Conservation (phyloP, 106 monocot species). For the Amphibolis antarctica region DNA sequence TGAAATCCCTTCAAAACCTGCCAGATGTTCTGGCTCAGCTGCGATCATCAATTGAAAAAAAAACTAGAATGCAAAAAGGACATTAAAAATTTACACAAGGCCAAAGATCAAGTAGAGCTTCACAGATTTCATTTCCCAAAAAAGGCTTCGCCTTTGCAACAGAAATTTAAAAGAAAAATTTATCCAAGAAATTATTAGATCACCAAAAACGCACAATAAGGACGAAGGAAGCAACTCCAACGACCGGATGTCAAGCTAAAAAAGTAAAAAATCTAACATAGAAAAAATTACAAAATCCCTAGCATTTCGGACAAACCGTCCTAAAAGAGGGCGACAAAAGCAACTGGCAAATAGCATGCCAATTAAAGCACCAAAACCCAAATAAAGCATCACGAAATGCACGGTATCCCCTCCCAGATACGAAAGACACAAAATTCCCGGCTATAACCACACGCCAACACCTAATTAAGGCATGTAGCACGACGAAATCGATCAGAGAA, state of each 20-base stretch:
- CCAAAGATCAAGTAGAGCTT: no score
- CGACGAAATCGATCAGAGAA: background rate
- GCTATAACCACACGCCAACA: background rate
- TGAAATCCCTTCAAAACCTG: slow-evolving; percentile 54
- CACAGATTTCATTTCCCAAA: slow-evolving; percentile 43
- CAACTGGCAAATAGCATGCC: background rate
- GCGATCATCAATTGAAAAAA: background rate
- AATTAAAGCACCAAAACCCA: background rate
- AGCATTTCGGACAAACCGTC: background rate
- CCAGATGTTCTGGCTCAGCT: background rate
- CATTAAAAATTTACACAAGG: no score
- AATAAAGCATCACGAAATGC: background rate
- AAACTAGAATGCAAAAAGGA: no score
- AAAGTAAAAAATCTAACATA: no score
- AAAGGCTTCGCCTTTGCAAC: slow-evolving; percentile 51
- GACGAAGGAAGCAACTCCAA: background rate
- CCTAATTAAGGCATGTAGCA: background rate
- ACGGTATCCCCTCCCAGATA: background rate
- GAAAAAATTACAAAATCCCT: background rate
- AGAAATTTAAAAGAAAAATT: no score
- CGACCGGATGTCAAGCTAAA: background rate
- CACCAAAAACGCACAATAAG: background rate
- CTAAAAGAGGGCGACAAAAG: background rate
- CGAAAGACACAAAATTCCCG: background rate
- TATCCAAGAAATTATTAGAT: no score